A percentile compares a stretch with the other conserved stretches of the same genome.
Evolutionary conservation across 2,329 filamentous ascomycete genomes (phyloP).

Genomic region (Cryphonectria nitschkei): DNA sequence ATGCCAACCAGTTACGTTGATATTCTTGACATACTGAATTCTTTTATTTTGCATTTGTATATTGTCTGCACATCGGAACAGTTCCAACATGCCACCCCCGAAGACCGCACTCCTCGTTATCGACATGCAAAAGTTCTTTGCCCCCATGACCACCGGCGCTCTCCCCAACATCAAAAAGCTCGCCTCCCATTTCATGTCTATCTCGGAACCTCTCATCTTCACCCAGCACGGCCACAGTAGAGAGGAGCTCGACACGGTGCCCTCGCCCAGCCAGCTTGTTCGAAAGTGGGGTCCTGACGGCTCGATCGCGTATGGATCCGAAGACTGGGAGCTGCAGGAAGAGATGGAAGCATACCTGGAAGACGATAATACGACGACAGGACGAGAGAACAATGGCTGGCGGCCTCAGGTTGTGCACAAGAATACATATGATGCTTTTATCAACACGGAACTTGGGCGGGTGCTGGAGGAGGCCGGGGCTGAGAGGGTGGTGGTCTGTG

Average conservation of each 20-base stretch:
- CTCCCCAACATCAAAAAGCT: slow-evolving; percentile 42
- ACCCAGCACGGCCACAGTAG: slow-evolving; percentile 45
- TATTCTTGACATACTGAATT: background rate
- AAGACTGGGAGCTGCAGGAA: slow-evolving; percentile 40
- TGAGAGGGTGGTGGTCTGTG: slow-evolving; percentile 42
- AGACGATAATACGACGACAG: slow-evolving; percentile 6
- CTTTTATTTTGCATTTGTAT: background rate
- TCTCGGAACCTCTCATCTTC: slow-evolving; percentile 40
- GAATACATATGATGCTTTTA: slow-evolving; percentile 47
- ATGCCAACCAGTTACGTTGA: background rate
- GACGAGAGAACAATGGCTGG: background rate
- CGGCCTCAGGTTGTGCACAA: slow-evolving; percentile 37
- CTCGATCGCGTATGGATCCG: slow-evolving; percentile 37
- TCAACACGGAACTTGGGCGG: slow-evolving; percentile 39
- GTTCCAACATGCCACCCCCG: slow-evolving; percentile 2
- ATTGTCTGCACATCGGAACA: background rate
- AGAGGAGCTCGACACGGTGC: slow-evolving; percentile 36
- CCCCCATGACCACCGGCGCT: slow-evolving; percentile 38
- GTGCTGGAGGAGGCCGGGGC: slow-evolving; percentile 35
- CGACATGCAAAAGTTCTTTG: slow-evolving; percentile 46
- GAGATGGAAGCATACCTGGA: slow-evolving; percentile 31
- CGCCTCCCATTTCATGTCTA: slow-evolving; percentile 28
- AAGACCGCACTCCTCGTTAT: slow-evolving; percentile 44
- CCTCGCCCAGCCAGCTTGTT: slow-evolving; percentile 42
- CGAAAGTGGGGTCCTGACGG: slow-evolving; percentile 42